Base-by-base conservation (phyloP, 352 stramenopile genomes). In the Pythium guiyangense region DNA sequence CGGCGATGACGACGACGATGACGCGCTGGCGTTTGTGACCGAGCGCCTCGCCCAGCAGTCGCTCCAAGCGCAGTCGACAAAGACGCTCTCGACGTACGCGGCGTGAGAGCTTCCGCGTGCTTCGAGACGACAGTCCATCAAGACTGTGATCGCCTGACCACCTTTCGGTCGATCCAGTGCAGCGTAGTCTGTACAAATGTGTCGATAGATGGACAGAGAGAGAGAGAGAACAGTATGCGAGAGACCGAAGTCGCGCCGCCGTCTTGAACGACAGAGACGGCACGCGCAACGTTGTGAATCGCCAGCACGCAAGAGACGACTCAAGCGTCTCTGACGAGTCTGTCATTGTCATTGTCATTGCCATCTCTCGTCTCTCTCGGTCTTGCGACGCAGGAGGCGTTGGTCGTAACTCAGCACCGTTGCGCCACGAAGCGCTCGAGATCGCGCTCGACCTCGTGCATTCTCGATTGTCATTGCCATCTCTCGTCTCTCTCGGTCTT, bases 31-130 rank as follows among this genome's bases (percentile, higher is more conserved):
- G 31, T 31, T 73, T 39, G 54, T 74, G n/a, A 54, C 66, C 9
- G 64, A 74, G 31, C 60, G 63, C 9, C 43, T 74, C 44, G 74
- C 66, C 22, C 66, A 66, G 31, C 66, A 74, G 37, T 35, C 44
- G 39, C 35, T 54, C 43, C 37, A 54, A 6, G 15, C 49, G 42
- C 40, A 40, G 18, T 27, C 25, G 3, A 20, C 14, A 2, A 27
- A 18, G 17, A 15, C 57, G 34, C 27, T 26, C 29, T 58, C 49
- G 22, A 53, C 51, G 12, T 57, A 49, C 26, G 39, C 51, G 6
- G 51, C 45, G 22, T 57, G 37, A 57, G 37, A 17, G 5, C 1
- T 9, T 3, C 2, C 3, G n/a, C 0, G 2, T 18, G 39, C 2
- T 2, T 43, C 37, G 6, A n/a, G 37, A 43, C 3, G 1, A n/a